Evolutionary conservation across 805 yeast genomes (phyloP).

Genomic region (Candida boidinii): DNA sequence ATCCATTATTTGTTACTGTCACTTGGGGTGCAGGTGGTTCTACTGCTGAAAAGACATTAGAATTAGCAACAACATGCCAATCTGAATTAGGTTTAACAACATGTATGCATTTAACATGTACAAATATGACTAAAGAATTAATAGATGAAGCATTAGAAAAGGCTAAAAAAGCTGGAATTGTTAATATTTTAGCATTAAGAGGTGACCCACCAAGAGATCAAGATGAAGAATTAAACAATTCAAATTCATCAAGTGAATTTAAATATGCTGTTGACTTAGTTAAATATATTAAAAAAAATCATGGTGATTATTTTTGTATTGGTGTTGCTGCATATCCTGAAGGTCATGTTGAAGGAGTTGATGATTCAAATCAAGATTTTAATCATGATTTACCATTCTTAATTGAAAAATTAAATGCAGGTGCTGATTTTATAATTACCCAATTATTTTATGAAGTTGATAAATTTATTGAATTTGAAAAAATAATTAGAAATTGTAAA

Average conservation of each 20-base stretch:
- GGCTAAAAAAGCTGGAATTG: conserved; percentile 73
- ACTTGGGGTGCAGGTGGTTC: conserved; percentile 99
- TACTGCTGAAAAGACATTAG: conserved; percentile 78
- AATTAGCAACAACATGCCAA: conserved; percentile 72
- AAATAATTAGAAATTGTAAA: conserved; percentile 30
- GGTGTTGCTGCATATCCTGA: conserved; percentile 99
- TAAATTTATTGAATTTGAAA: conserved; percentile 62
- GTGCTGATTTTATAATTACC: conserved; percentile 89
- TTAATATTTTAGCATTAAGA: conserved; percentile 84
- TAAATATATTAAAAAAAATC: conserved; percentile 55
- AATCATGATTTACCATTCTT: conserved; percentile 67
- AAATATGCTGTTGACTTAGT: conserved; percentile 81
- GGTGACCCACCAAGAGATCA: conserved; percentile 89
- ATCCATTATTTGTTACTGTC: conserved; percentile 83
- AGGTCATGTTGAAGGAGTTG: conserved; percentile 89
- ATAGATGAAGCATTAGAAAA: conserved; percentile 70
- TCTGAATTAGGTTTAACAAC: conserved; percentile 75
- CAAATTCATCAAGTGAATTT: conserved; percentile 38
- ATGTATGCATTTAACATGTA: conserved; percentile 91
- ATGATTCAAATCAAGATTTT: conserved; percentile 54
- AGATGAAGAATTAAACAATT: conserved; percentile 43
- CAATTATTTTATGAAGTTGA: conserved; percentile 87
- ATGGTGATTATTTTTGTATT: conserved; percentile 80
- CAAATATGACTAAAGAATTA: conserved; percentile 72
- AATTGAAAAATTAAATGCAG: conserved; percentile 82